Percentiles rank a stretch among this genome's conserved stretches.
Conservation (phyloP, 164 flowering plant genomes). For the Stephania japonica region DNA sequence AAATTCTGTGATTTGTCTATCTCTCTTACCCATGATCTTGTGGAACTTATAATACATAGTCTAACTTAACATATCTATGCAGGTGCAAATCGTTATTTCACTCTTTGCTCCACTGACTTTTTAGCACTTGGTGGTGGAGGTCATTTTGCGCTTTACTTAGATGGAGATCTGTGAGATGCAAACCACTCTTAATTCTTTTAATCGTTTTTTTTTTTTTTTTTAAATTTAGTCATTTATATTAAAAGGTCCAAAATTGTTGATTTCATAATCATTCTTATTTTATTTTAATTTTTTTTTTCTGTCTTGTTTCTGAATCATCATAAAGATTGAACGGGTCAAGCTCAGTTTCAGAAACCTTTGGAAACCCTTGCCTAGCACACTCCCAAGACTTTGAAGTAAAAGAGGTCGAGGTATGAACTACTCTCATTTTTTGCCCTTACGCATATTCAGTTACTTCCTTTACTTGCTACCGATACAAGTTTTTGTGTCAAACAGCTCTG, state of each 20-base stretch:
- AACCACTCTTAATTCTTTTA: not conserved
- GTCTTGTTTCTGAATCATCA: not conserved
- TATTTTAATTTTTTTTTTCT: not conserved
- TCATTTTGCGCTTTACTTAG: conserved; percentile 95
- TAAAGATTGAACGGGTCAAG: conserved; percentile 83
- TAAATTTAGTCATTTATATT: not conserved
- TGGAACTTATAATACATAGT: not conserved
- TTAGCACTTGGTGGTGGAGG: conserved; percentile 95
- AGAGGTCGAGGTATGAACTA: conserved; percentile 75
- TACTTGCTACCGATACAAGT: not conserved
- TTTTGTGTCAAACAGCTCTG: conserved; percentile 54
- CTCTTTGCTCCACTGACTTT: conserved; percentile 72
- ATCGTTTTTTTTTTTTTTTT: not conserved
- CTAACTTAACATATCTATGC: conserved; percentile 17
- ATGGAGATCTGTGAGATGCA: conserved; percentile 76
- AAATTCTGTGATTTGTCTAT: not conserved
- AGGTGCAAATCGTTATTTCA: conserved; percentile 92
- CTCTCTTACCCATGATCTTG: not conserved
- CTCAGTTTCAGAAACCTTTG: conserved; percentile 88
- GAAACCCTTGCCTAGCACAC: conserved; percentile 80
- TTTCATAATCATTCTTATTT: not conserved
- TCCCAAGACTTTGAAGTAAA: conserved; percentile 78
- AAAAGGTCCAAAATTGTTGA: not conserved
- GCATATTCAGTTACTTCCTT: not conserved
- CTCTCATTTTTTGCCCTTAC: not conserved